Conservation (phyloP, 176 grass and related monocot species). For the Thinopyrum elongatum region DNA sequence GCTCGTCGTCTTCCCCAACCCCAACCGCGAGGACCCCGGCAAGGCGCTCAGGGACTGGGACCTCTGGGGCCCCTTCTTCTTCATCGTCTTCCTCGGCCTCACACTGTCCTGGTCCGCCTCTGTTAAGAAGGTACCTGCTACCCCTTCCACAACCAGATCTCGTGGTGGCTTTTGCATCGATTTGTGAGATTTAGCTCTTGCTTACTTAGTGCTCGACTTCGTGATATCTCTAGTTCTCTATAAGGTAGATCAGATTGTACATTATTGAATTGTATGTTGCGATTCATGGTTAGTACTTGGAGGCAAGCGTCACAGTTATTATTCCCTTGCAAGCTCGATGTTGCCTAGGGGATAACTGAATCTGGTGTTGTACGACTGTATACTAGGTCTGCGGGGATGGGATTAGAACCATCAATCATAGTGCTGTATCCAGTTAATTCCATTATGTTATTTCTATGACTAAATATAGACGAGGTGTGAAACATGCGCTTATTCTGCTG, state of each 20-base stretch:
- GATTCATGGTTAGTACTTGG: neutral
- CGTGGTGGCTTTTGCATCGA: neutral
- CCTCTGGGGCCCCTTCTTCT: conserved; percentile 97
- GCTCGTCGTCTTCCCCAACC: conserved; percentile 98
- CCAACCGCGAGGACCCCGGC: conserved; percentile 88
- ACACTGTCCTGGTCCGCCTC: conserved; percentile 96
- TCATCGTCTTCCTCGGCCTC: conserved; percentile 97
- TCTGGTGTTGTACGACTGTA: neutral
- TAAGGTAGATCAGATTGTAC: neutral
- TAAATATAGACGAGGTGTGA: neutral
- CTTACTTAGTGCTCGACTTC: neutral
- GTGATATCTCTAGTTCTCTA: neutral
- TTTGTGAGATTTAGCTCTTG: conserved; percentile 4
- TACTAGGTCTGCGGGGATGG: neutral
- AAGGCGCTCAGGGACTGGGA: conserved; percentile 99
- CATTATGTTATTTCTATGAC: neutral
- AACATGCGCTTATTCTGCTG: neutral
- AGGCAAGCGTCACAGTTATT: neutral
- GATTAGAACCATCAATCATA: neutral
- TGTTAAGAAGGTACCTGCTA: conserved; percentile 69
- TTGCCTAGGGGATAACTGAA: neutral
- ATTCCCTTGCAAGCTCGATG: neutral
- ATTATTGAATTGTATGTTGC: neutral
- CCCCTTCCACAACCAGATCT: conserved; percentile 4
- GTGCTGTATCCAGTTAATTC: neutral